phyloP scores from a whole-genome alignment of 805 yeast genomes.

The Starmerella lactis-condensi region DNA sequence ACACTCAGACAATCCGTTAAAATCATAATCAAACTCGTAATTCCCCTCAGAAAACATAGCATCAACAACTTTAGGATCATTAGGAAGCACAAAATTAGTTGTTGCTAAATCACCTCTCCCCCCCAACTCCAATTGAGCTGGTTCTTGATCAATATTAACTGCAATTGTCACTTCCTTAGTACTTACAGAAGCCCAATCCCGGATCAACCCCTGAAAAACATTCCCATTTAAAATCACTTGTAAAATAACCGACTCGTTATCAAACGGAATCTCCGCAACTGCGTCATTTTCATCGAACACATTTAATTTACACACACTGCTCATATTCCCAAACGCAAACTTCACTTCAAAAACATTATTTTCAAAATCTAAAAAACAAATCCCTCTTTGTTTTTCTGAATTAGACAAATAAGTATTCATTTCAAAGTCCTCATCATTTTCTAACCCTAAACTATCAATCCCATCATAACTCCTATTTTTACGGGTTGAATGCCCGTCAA shows the following conservation, averaged over 20 bases:
- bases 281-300: conserved; percentile 27
- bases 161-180: conserved; percentile 10
- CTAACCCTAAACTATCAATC: not conserved
- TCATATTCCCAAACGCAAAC: conserved; percentile 20
- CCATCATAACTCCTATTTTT: not conserved
- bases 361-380: conserved; percentile 34
- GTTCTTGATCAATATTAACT: conserved; percentile 3
- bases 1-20: conserved; percentile 30
- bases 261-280: conserved; percentile 24
- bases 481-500: not conserved
- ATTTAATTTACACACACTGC: conserved; percentile 39
- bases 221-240: conserved; percentile 38
- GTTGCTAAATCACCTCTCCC: conserved; percentile 60
- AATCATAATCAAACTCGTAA: conserved; percentile 27
- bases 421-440: no score
- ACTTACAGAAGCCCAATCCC: conserved; percentile 38
- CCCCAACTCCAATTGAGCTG: conserved; percentile 34
- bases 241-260: conserved; percentile 28
- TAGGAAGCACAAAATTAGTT: conserved; percentile 49
- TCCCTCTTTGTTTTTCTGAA: no score
- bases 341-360: conserved; percentile 24
- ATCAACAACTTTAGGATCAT: conserved; percentile 42
- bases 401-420: no score
- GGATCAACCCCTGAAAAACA: conserved; percentile 34
- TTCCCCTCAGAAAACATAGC: conserved; percentile 28